These are phyloP conservation scores for Zymoseptoria brevis DNA, from an alignment of 2,329 filamentous ascomycete genomes.

Conservation along the genomic window DNA sequence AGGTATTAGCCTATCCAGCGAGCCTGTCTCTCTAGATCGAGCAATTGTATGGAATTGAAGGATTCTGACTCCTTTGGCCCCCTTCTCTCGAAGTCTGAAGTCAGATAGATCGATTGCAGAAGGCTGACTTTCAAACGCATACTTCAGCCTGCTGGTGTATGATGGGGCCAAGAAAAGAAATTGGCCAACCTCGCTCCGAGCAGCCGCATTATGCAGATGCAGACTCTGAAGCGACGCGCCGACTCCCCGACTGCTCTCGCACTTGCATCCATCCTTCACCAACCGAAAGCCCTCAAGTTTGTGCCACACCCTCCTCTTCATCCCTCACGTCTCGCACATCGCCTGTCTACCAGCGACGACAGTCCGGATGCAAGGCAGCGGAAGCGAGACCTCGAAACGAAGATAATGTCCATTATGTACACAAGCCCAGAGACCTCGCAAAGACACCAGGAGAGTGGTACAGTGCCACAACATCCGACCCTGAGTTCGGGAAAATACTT, in stretches of 20 bases:
- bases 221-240: neutral
- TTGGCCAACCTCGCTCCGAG: neutral
- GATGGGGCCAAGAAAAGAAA: neutral
- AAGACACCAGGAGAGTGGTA: neutral
- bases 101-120: neutral
- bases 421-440: neutral
- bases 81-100: too few species aligned
- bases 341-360: neutral
- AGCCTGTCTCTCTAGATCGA: neutral
- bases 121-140: neutral
- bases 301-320: neutral
- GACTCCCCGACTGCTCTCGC: neutral
- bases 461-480: neutral
- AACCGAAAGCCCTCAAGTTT: neutral
- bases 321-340: neutral
- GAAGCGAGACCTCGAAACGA: neutral
- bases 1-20: neutral
- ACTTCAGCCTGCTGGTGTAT: neutral
- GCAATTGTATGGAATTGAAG: neutral
- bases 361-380: neutral
- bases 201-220: neutral
- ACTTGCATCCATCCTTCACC: neutral
- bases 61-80: too few species aligned
- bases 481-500: neutral
- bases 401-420: neutral